Evolutionary conservation across 1,284 basidiomycete genomes (phyloP), one percentile per base, ranked within the genome.

Genomic region (Fistulinella cinereoalba): DNA sequence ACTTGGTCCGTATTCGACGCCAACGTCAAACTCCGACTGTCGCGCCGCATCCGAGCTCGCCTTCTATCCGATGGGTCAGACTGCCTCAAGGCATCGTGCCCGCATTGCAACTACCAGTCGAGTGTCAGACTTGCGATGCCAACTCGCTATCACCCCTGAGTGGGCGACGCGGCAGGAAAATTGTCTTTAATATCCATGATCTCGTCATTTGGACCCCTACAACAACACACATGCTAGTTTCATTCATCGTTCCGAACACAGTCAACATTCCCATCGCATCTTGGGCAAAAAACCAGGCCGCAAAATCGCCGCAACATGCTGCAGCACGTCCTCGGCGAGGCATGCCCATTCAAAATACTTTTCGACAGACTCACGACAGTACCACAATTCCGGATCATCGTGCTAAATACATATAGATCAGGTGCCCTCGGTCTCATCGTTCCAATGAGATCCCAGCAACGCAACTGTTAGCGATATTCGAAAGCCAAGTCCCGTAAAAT

Each of bases 11-110:
- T 16, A 29, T 40, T 36, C 34, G 19, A 51, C 19, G 23, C 37
- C 27, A 31, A 16, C 23, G 21, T 36, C 45, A 31, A 52, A 55
- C 45, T 52, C 55, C 59, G 57, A 47, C 43, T 24, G 34, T 53
- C 40, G 29, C 38, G 44, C 37, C 9, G n/a, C 31, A 37, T 51
- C 57, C 28, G 45, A 41, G n/a, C 34, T 47, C 52, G 44, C 41
- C 52, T n/a, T 3, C n/a, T n/a, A n/a, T n/a, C n/a, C n/a, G n/a
- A n/a, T n/a, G n/a, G n/a, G n/a, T n/a, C n/a, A n/a, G n/a, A n/a
- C n/a, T n/a, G n/a, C n/a, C n/a, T n/a, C n/a, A n/a, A n/a, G n/a
- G n/a, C n/a, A n/a, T n/a, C n/a, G n/a, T n/a, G n/a, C n/a, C n/a
- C n/a, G n/a, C n/a, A n/a, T n/a, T n/a, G n/a, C n/a, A n/a, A n/a